A percentile compares a stretch with the other conserved stretches of the same genome.
Evolutionary conservation across 2,329 filamentous ascomycete species (phyloP).

Genomic region (Emergomyces orientalis): DNA sequence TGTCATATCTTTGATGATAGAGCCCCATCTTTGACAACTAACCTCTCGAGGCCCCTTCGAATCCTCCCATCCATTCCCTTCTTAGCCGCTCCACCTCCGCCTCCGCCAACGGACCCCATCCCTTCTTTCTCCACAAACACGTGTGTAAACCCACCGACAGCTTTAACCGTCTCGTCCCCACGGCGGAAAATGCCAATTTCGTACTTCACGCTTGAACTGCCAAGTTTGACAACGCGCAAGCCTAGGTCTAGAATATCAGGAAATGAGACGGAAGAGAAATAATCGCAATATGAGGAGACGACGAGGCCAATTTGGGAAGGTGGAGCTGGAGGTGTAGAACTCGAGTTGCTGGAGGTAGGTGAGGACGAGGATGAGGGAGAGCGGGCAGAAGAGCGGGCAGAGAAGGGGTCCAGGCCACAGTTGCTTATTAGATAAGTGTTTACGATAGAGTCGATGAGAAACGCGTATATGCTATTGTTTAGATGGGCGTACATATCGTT

Average conservation of each 20-base stretch:
- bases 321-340: conserved; percentile 51
- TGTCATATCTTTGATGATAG: conserved; percentile 9
- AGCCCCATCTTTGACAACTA: conserved; percentile 34
- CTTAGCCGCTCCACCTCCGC: not conserved
- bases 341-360: conserved; percentile 35
- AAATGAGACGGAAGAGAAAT: conserved; percentile 71
- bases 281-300: conserved; percentile 77
- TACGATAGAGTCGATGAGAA: conserved; percentile 80
- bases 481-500: conserved; percentile 94
- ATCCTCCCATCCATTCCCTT: conserved; percentile 32
- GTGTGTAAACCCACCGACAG: conserved; percentile 78
- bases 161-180: conserved; percentile 63
- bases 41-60: conserved; percentile 48
- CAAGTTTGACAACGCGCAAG: conserved; percentile 72
- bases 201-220: conserved; percentile 78
- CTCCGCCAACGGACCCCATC: conserved; percentile 41
- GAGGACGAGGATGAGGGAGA: conserved; percentile 55
- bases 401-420: conserved; percentile 66
- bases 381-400: conserved; percentile 43
- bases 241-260: conserved; percentile 74
- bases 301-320: conserved; percentile 68
- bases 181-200: conserved; percentile 79
- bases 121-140: conserved; percentile 71
- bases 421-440: conserved; percentile 78
- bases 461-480: conserved; percentile 83